Conservation (phyloP, 2,329 filamentous ascomycete species). For the Coniella vitis region DNA sequence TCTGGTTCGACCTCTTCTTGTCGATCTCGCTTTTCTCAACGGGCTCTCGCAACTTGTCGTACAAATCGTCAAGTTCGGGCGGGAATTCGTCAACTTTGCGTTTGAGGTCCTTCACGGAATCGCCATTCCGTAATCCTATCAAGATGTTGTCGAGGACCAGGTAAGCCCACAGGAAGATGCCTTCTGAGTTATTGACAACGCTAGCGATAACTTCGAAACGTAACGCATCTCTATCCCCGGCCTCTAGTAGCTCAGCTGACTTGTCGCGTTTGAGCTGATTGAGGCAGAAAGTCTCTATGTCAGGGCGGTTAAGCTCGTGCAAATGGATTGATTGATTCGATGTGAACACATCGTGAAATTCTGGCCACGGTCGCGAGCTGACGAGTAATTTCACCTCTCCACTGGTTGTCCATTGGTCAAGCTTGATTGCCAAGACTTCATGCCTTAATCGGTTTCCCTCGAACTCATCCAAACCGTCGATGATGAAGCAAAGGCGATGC, state of each 20-base stretch:
- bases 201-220: not conserved
- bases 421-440: slow-evolving; percentile 1
- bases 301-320: not conserved
- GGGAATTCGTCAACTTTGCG: not conserved
- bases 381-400: not conserved
- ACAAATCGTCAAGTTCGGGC: not conserved
- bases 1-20: not conserved
- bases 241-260: not conserved
- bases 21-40: not conserved
- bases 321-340: not conserved
- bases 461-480: slow-evolving; percentile 11
- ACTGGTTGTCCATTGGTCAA: not conserved
- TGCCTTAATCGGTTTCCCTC: slow-evolving; percentile 3
- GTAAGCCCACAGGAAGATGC: slow-evolving; percentile 8
- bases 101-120: not conserved
- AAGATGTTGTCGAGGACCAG: slow-evolving; percentile 2
- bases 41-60: not conserved
- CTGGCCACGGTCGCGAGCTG: slow-evolving; percentile 6
- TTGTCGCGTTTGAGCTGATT: not conserved
- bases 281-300: not conserved
- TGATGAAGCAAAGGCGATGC: slow-evolving; percentile 5
- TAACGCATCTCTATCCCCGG: not conserved
- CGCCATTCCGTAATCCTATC: not conserved
- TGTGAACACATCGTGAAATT: not conserved
- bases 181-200: not conserved